Base-by-base conservation (phyloP, 148 eudicot species). In the Diospyros lotus region DNA sequence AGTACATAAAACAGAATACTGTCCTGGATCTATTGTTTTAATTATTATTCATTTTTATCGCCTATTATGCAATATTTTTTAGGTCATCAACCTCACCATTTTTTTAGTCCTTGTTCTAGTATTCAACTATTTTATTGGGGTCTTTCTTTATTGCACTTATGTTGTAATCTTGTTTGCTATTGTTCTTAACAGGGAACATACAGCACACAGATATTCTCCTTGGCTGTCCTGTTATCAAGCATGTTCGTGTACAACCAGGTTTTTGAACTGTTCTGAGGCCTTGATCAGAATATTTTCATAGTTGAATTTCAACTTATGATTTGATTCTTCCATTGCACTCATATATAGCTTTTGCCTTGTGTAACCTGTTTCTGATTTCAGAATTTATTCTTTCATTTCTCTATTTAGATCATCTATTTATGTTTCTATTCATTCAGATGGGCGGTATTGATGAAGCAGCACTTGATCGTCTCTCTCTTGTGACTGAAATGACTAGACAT, bases 201-300 rank as follows among this genome's bases (percentile, higher is more conserved):
- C 84, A 95, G 99, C 86, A 88, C 94, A 43, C 99, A 95, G 78
- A 95, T 95, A 73, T 95, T 95, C 80, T 95, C 99, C 61, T 80
- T 95, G 80, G 97, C 99, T 78, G 94, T 95, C 61, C 89, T 95
- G n/a, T 77, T 95, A 71, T 95, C 99, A 48, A 95, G 96, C 93
- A 95, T 95, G 99, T 95, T 95, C 82, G 76, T 95, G 69, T 95
- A 95, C 73, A 95, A 95, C 81, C 99, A 95, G 99, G 99, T 90
- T 72, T 45, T 40, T 28, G 40, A 42, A 73, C 5, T 5, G n/a
- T 68, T 13, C 12, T 51, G 9, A 12, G 1, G 9, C 13, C 59
- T 38, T 69, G 48, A 18, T 69, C 72, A 13, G 51, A 39, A 1
- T 39, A 3, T 54, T 9, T 1, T 52, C 39, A 11, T 38, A 5